A percentile compares a stretch with the other conserved stretches of the same genome.
Evolutionary conservation across 805 yeast species (phyloP).

Genomic region (Hanseniaspora clermontiae): DNA sequence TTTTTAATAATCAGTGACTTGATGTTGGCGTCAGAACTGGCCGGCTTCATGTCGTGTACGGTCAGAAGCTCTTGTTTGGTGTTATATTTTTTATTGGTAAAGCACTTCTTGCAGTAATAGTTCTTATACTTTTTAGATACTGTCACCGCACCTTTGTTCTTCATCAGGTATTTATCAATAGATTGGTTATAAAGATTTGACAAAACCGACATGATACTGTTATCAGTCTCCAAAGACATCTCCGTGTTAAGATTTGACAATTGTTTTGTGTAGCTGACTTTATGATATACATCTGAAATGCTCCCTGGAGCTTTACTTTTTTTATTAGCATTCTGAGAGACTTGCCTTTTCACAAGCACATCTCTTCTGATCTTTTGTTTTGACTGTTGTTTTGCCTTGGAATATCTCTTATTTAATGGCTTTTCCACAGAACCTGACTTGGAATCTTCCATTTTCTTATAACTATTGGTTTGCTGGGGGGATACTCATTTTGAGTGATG

Average conservation of each 20-base stretch:
- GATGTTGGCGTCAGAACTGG: background rate
- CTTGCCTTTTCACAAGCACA: background rate
- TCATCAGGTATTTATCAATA: background rate
- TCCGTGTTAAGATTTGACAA: background rate
- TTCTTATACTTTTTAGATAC: conserved; percentile 4
- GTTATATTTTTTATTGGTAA: conserved; percentile 4
- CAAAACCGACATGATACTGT: background rate
- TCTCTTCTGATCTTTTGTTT: background rate
- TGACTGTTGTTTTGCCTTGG: background rate
- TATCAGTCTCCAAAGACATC: background rate
- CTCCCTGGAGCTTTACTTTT: background rate
- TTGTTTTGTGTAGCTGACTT: conserved; percentile 4
- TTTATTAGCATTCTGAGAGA: background rate
- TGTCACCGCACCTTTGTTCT: conserved; percentile 1
- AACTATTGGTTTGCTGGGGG: background rate
- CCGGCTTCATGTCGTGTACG: conserved; percentile 2
- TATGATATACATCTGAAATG: conserved; percentile 7
- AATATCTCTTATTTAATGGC: background rate
- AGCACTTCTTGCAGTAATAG: conserved; percentile 9
- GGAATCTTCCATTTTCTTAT: background rate
- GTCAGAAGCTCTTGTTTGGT: background rate
- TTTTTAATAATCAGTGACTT: conserved; percentile 6
- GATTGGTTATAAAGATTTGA: conserved; percentile 9
- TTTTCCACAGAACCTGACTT: background rate
- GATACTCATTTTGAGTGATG: background rate